Base-by-base conservation (phyloP, 192 early-diverging fungal species). In the Backusella circina region DNA sequence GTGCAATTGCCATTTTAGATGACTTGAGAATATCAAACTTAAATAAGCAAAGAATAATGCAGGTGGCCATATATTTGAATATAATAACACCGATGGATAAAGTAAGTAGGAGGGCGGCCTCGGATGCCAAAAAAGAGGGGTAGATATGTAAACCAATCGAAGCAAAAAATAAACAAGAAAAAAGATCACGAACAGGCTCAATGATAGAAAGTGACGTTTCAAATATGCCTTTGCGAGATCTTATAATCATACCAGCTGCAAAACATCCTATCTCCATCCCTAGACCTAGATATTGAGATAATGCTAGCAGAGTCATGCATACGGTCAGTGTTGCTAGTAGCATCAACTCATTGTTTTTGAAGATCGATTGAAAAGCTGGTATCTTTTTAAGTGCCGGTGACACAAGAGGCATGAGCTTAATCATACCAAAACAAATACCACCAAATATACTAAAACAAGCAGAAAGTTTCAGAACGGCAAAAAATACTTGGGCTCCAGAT, bases 91-190 rank as follows among this genome's bases (percentile, higher is more conserved):
- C 75, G 5, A 73, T 61, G 4, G 88, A 84, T 10, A 90, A 57
- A 10, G 76, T 66, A 23, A 90, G 32, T 9, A 90, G 75, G 5
- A 90, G 51, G 35, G 75, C 47, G 5, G 74, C 80, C 75, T 91
- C 86, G 16, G 81, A 82, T 2, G 76, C 67, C 33, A 90, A 71
- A 76, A 90, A 90, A 6, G 77, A 77, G 3, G 88, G 88, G 54
- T 90, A 89, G 26, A 90, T 79, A 76, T 90, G 88, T 12, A 90
- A 75, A 6, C 88, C 88, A 47, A 90, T 86, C 7, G 83, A 78
- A 2, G 88, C 88, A 76, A 90, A 90, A 64, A 90, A 90, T 16
- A 90, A 75, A 35, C 86, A 83, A 10, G 78, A 79, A 80, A 90
- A 90, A 12, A 90, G 31, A 72, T 89, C 84, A 2, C 80, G 47